Percentiles rank a stretch among this genome's conserved stretches.
Evolutionary conservation across 208 protist genomes (phyloP).

Genomic region (Trypanosoma conorhini): DNA sequence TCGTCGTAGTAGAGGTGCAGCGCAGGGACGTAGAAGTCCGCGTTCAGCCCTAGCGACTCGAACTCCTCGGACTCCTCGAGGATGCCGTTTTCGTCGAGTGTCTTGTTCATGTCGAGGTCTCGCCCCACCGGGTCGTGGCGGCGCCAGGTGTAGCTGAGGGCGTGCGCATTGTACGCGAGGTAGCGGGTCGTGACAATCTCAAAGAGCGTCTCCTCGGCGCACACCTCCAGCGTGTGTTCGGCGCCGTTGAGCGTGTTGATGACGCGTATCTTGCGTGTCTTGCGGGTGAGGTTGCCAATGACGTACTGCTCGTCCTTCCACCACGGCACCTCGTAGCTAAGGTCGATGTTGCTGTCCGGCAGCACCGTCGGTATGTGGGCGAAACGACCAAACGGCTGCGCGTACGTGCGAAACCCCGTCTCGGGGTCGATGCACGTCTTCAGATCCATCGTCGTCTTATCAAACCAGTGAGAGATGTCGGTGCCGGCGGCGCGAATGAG

Average conservation of each 20-base stretch:
- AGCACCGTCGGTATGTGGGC: constrained; percentile 86
- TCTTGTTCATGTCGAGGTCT: constrained; percentile 87
- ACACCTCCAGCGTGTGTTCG: constrained; percentile 92
- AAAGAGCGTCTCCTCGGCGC: constrained; percentile 88
- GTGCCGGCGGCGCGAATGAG: constrained; percentile 81
- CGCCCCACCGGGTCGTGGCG: constrained; percentile 71
- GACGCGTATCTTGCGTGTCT: constrained; percentile 89
- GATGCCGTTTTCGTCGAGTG: constrained; percentile 91
- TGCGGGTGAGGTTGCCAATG: constrained; percentile 85
- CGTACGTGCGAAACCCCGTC: constrained; percentile 86
- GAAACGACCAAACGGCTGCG: constrained; percentile 86
- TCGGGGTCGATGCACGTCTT: constrained; percentile 82
- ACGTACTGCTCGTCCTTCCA: constrained; percentile 88
- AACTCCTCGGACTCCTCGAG: constrained; percentile 90
- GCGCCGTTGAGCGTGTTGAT: constrained; percentile 90
- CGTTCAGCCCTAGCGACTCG: constrained; percentile 85
- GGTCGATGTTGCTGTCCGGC: constrained; percentile 82
- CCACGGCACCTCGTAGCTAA: constrained; percentile 89
- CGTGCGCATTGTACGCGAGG: constrained; percentile 89
- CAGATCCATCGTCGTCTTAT: constrained; percentile 70
- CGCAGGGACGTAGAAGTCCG: constrained; percentile 92
- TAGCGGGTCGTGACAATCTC: constrained; percentile 92
- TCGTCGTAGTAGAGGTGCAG: constrained; percentile 95
- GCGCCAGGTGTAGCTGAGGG: constrained; percentile 94
- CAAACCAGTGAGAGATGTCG: constrained; percentile 94